Conservation (phyloP, 495 filamentous ascomycete species). For the Parmelia sp. region DNA sequence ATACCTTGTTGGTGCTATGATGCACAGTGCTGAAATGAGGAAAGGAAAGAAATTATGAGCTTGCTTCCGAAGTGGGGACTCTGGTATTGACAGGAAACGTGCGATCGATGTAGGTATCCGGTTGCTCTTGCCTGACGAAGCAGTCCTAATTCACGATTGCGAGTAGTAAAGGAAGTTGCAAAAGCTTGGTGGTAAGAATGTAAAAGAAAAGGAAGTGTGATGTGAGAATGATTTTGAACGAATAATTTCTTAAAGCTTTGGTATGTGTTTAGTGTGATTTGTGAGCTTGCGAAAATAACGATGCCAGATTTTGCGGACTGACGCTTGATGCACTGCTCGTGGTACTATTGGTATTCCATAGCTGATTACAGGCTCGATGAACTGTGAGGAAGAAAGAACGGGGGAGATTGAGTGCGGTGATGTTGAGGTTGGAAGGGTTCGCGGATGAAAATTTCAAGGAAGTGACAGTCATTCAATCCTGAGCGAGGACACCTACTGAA, state of each 20-base stretch:
- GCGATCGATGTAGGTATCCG: neutral
- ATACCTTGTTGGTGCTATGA: neutral
- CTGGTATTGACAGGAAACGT: neutral
- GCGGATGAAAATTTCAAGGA: neutral
- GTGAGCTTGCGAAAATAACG: neutral
- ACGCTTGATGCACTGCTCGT: neutral
- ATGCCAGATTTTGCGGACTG: neutral
- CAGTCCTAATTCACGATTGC: neutral
- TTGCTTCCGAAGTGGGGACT: neutral
- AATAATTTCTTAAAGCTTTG: neutral
- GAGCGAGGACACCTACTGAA: neutral
- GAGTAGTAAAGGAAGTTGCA: neutral
- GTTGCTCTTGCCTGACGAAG: neutral
- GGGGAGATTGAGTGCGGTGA: neutral
- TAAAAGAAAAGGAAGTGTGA: neutral
- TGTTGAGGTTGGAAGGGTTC: neutral
- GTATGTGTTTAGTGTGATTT: neutral
- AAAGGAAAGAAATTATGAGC: neutral
- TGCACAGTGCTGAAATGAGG: neutral
- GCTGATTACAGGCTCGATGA: neutral
- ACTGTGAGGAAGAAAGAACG: neutral
- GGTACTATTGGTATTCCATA: neutral
- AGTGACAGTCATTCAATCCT: neutral
- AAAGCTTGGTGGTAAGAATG: neutral
- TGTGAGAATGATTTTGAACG: neutral